Evolutionary conservation across 495 filamentous ascomycete species (phyloP).

Genomic region (Neurospora sp.): DNA sequence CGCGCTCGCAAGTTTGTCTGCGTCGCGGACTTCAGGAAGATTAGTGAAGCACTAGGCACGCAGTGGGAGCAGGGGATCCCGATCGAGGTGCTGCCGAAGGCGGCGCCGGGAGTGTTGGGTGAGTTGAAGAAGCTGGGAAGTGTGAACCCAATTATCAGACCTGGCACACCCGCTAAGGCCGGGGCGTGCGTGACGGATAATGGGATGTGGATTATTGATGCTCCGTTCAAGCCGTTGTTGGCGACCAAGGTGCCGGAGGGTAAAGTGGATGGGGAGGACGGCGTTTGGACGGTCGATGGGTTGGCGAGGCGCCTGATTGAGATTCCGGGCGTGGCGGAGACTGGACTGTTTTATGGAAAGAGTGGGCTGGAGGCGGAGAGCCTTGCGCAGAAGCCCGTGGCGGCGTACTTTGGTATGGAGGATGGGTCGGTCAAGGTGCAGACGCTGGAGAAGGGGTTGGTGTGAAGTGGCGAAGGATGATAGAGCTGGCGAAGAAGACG

Average conservation of each 20-base stretch:
- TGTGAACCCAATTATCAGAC: constrained; percentile 54
- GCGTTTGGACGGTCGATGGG: constrained; percentile 67
- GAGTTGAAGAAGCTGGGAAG: constrained; percentile 63
- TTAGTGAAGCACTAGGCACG: constrained; percentile 29
- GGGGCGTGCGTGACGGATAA: constrained; percentile 89
- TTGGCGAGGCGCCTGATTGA: constrained; percentile 64
- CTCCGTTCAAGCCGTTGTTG: constrained; percentile 66
- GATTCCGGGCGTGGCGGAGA: constrained; percentile 82
- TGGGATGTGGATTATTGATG: constrained; percentile 86
- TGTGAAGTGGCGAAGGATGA: background rate
- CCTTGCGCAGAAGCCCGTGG: constrained; percentile 80
- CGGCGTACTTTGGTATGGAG: constrained; percentile 93
- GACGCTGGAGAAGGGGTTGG: constrained; percentile 23
- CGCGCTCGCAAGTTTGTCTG: constrained; percentile 77
- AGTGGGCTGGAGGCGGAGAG: constrained; percentile 59
- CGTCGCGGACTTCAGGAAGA: constrained; percentile 89
- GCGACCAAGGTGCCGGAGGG: constrained; percentile 30
- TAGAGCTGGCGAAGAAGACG: too few species aligned
- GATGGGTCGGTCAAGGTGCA: constrained; percentile 30
- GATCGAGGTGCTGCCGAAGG: too few species aligned
- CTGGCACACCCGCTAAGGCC: constrained; percentile 57
- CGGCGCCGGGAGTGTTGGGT: constrained; percentile 48
- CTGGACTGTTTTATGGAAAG: constrained; percentile 76
- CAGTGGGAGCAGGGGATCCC: too few species aligned
- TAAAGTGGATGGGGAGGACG: constrained; percentile 33